Percentiles rank a stretch among this genome's conserved stretches.
Conservation (phyloP, 2,329 filamentous ascomycete species). For the Calonectria naviculata region DNA sequence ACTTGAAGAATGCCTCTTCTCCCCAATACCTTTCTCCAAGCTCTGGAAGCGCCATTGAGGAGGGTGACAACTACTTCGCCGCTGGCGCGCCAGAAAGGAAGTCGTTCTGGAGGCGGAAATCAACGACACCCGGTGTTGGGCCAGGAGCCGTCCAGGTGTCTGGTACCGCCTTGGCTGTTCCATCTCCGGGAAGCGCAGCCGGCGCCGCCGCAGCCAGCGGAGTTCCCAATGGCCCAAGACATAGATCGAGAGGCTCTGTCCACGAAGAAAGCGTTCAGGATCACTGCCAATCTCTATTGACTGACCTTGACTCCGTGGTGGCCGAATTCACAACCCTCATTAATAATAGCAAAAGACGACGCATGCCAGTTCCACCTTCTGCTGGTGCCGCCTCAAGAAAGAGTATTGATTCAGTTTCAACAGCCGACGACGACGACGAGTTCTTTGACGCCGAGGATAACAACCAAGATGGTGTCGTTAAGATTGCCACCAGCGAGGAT, state of each 20-base stretch:
- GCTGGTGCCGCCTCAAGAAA: conserved; percentile 58
- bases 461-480: conserved; percentile 73
- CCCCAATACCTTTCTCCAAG: conserved; percentile 54
- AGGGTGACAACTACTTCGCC: conserved; percentile 68
- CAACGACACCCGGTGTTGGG: conserved; percentile 64
- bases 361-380: conserved; percentile 66
- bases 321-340: conserved; percentile 84
- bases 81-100: conserved; percentile 58
- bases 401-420: conserved; percentile 84
- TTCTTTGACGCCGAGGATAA: conserved; percentile 90
- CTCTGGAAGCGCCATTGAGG: conserved; percentile 56
- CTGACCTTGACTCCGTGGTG: conserved; percentile 86
- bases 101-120: conserved; percentile 93
- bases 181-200: conserved; percentile 52
- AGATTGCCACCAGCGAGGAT: conserved; percentile 78
- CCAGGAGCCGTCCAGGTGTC: conserved; percentile 53
- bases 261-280: conserved; percentile 78
- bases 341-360: conserved; percentile 81
- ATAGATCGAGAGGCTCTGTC: conserved; percentile 49
- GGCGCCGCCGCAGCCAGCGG: conserved; percentile 45
- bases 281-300: conserved; percentile 84
- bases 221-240: conserved; percentile 43
- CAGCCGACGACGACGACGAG: conserved; percentile 71
- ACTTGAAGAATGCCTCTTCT: conserved; percentile 40
- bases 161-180: conserved; percentile 53